Conservation (phyloP, 768 basidiomycete species). For the Lanmaoa rubissima region DNA sequence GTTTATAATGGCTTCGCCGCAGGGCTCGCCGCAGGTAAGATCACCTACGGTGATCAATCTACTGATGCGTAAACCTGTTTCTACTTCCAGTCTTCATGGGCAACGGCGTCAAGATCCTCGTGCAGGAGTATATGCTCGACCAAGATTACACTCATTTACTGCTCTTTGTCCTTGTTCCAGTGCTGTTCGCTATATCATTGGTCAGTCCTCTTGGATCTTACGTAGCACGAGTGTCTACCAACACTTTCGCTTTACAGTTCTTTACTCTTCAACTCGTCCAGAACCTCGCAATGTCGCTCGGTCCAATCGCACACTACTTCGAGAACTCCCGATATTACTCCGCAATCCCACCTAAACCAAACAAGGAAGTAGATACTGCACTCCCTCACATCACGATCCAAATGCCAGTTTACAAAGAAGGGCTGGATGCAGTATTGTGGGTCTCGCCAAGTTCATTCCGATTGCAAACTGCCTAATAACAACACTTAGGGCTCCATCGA, state of each 20-base stretch:
- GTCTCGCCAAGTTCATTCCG: constrained; percentile 21
- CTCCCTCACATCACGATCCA: constrained; percentile 53
- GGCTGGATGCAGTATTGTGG: constrained; percentile 49
- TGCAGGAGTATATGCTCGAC: constrained; percentile 54
- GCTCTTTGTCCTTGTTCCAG: constrained; percentile 40
- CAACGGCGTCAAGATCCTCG: constrained; percentile 58
- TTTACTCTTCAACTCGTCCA: constrained; percentile 43
- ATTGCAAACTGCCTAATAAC: background rate
- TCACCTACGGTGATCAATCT: background rate
- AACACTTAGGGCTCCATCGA: constrained; percentile 39
- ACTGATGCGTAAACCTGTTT: constrained; percentile 3
- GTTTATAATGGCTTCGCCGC: constrained; percentile 30
- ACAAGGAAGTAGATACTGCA: constrained; percentile 42
- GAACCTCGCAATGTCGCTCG: constrained; percentile 41
- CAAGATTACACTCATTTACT: constrained; percentile 40
- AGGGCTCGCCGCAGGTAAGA: constrained; percentile 25
- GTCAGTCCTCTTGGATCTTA: constrained; percentile 21
- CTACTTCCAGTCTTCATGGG: constrained; percentile 54
- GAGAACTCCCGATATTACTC: constrained; percentile 55
- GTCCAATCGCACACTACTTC: constrained; percentile 51
- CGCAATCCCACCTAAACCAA: constrained; percentile 41
- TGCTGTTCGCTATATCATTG: constrained; percentile 47
- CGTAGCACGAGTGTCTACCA: background rate
- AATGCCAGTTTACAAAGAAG: constrained; percentile 59
- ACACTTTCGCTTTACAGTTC: constrained; percentile 26